Evolutionary conservation across 2,329 filamentous ascomycete genomes (phyloP), one percentile per base, ranked within the genome.

Genomic region (Monosporascus sp.): DNA sequence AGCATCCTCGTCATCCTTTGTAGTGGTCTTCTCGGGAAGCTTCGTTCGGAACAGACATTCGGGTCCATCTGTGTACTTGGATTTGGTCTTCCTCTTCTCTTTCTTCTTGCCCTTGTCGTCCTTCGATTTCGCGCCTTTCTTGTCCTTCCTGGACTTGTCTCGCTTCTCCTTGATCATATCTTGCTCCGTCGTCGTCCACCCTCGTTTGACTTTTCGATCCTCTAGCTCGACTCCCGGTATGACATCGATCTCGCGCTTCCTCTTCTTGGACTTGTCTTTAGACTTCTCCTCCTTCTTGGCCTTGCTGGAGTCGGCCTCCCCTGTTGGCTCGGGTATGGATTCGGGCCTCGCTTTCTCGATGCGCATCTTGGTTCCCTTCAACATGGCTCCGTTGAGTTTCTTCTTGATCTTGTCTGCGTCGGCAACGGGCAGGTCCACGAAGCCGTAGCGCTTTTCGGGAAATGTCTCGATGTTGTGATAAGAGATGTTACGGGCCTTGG

Each of bases 391-490:
- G 75, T 96, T 89, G 48, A 97, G 79, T 74, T 94, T 97, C 73
- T 88, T 93, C 74, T 86, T 90, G 51, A 97, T 72, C 70, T 91
- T 96, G n/a, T 93, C 88, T 9, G 93, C 94, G 59, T 96, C 91
- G 71, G 83, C 82, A 3, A 69, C 72, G 0, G 92, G 92, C 38
- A 99, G 73, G 47, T 95, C 91, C 55, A 97, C 77, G 72, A 89
- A 99, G 52, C 93, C 94, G 83, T 90, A 99, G 50, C 83, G 86
- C 67, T 84, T 88, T 60, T 99, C 94, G 15, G 93, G 93, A 58
- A 96, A 96, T 1, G 92, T 92, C 65, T 90, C 82, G 60, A 97
- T 74, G 5, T 78, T 77, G 71, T 97, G 93, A 72, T 87, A 97
- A n/a, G 92, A 96, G 50, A 97, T 82, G 66, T 91, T 89, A 56